phyloP scores from a whole-genome alignment of 768 basidiomycete species.

The Phanerodontia chrysosporium region DNA sequence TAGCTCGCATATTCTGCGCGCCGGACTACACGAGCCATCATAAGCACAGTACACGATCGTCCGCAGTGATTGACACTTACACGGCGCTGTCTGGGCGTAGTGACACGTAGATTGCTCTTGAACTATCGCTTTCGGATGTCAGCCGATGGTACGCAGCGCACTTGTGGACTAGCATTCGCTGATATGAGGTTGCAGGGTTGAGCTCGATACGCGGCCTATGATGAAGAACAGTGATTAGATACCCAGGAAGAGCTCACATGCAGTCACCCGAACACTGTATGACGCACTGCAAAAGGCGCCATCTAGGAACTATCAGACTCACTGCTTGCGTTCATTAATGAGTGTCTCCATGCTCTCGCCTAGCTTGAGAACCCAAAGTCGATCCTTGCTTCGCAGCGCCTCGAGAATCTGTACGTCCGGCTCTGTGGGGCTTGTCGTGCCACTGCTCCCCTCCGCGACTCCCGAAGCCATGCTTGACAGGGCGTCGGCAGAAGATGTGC shows the following conservation, averaged over 20 bases:
- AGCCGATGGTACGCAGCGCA: conserved; percentile 80
- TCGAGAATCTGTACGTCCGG: conserved; percentile 78
- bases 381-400: conserved; percentile 83
- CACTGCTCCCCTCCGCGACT: conserved; percentile 2
- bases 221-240: conserved; percentile 8
- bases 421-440: conserved; percentile 10
- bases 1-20: conserved; percentile 66
- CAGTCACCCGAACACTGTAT: conserved; percentile 2
- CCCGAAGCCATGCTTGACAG: neutral
- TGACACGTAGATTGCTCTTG: conserved; percentile 59
- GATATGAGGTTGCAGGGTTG: conserved; percentile 71
- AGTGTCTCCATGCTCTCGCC: conserved; percentile 81
- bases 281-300: neutral
- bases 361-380: conserved; percentile 84
- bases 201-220: conserved; percentile 61
- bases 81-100: conserved; percentile 65
- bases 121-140: conserved; percentile 64
- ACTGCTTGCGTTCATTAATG: conserved; percentile 67
- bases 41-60: conserved; percentile 9
- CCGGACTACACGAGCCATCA: conserved; percentile 46
- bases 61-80: conserved; percentile 41
- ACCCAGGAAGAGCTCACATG: neutral
- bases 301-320: conserved; percentile 5
- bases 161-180: conserved; percentile 81
- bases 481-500: conserved; percentile 4